Evolutionary conservation across 768 basidiomycete genomes (phyloP), one percentile per base, ranked within the genome.

Genomic region (Hemileccinum impolitum): DNA sequence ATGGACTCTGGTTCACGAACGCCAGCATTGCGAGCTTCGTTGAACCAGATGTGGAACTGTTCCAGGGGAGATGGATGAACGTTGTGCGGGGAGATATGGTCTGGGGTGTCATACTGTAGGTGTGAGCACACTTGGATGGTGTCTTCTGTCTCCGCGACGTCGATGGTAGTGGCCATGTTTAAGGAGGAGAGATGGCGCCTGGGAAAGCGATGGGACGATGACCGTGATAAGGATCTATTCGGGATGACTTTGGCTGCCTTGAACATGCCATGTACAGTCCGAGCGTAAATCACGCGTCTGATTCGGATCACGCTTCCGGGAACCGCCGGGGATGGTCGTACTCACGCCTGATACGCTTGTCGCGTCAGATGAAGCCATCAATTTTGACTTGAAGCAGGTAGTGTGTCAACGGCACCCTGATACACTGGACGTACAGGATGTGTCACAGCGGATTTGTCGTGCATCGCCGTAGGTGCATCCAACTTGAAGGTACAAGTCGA

Each of bases 1-100:
- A 96, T 88, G 8, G 88, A 84, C 65, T 97, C 95, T n/a, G 94
- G 92, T 67, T 96, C 93, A 39, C 71, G 66, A 6, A 94, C 89
- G n/a, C 72, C 74, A 18, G 66, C 60, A 39, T 74, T 73, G 43
- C 75, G 68, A 18, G 81, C 82, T 36, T 83, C 75, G 43, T 81
- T 79, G 72, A 98, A 90, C 95, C 95, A 98, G 26, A 68, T 58
- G 45, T 82, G 81, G 71, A 98, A 98, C 61, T 94, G 93, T 43
- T 80, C 80, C 45, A 97, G 72, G 0, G 95, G 95, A 48, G 80
- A 79, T 2, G 81, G 71, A 28, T 69, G 59, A 55, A 91, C 81
- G 31, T 73, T 73, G n/a, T 70, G 47, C 0, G 89, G 89, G 1
- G 84, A 74, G 28, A 90, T 72, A 35, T 78, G 67, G 44, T 83